Percentiles rank a stretch among this genome's conserved stretches.
Evolutionary conservation across 2,329 filamentous ascomycete genomes (phyloP).

Genomic region (Phaeophleospora eucalypticola): DNA sequence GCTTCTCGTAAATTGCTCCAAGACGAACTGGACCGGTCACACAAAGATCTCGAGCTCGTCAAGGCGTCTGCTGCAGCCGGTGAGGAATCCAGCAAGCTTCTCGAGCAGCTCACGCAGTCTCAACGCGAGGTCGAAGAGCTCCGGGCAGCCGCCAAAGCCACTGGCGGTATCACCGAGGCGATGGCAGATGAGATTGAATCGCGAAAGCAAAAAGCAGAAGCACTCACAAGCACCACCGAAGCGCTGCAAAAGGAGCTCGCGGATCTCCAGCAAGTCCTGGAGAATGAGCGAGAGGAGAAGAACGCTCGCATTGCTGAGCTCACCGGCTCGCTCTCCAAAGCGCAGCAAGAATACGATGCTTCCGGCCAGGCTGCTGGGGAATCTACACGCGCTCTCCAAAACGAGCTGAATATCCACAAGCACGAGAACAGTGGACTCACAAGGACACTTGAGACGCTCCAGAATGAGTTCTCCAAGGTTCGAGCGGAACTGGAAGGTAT

Average conservation of each 20-base stretch:
- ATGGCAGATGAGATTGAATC: slow-evolving; percentile 1
- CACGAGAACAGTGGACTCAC: background rate
- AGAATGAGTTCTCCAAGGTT: slow-evolving; percentile 7
- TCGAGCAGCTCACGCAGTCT: background rate
- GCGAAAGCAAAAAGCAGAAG: background rate
- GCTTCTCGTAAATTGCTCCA: slow-evolving; percentile 1
- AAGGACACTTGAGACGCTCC: slow-evolving; percentile 11
- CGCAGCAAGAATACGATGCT: background rate
- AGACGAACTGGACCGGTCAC: slow-evolving; percentile 5
- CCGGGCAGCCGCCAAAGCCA: background rate
- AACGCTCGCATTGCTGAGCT: background rate
- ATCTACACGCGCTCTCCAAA: background rate
- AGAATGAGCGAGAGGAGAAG: background rate
- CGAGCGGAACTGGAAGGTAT: slow-evolving; percentile 2
- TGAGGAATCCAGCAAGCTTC: slow-evolving; percentile 1
- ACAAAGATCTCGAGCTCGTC: background rate
- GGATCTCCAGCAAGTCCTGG: background rate
- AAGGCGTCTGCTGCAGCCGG: slow-evolving; percentile 6
- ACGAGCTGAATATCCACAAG: background rate
- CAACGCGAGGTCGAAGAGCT: background rate
- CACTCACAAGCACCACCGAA: background rate
- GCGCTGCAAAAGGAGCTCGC: background rate
- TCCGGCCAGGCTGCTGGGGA: background rate
- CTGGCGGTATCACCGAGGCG: background rate
- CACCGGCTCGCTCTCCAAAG: background rate